Base-by-base conservation (phyloP, 176 grass and related monocot species). In the Triticum monococcum region DNA sequence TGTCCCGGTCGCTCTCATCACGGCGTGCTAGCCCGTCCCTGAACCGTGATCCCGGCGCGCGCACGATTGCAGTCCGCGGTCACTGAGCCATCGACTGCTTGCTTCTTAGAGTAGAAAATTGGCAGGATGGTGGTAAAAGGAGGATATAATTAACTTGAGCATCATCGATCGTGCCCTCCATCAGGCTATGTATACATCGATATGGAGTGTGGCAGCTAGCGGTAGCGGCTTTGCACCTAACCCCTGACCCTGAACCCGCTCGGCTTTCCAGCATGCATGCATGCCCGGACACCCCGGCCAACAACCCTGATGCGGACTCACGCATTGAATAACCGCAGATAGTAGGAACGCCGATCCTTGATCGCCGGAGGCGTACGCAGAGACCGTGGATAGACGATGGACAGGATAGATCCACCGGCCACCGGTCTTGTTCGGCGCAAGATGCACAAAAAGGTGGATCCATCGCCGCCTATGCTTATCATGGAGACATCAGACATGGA, bases 181-280 rank as follows among this genome's bases (percentile, higher is more conserved):
- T 54, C 2, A 54, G 14, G 1, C 14, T 54, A 46, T 1, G 4
- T 3, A 43, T 43, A 4, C 3, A 7, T 50, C 46, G 16, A 50
- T 5, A 16, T 50, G 46, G 46, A 52, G 54, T 22, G 18, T 8
- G 0, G 18, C 18, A 22, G 7, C 18, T 57, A 57, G 52, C 16
- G 52, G 52, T 20, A 20, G 72, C 9, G 84, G 86, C 88, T 56
- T 37, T 14, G 64, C 64, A 78, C 50, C 72, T 8, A 64, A 54
- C 38, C 32, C 33, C 50, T 68, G 30, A 22, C 54, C 54, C 54
- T 8, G 7, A 35, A 68, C 14, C 30, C 1, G 31, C 17, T 2
- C 31, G 1, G 26, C 73, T 41, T 86, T 90, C 30, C 73, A 72
- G 64, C 7, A 6, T 1, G 54, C 54, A 17, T 57, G 18, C 54